Percentiles rank a stretch among this genome's conserved stretches.
Evolutionary conservation across 352 stramenopile genomes (phyloP).

Genomic region (Pythium aristosporum): DNA sequence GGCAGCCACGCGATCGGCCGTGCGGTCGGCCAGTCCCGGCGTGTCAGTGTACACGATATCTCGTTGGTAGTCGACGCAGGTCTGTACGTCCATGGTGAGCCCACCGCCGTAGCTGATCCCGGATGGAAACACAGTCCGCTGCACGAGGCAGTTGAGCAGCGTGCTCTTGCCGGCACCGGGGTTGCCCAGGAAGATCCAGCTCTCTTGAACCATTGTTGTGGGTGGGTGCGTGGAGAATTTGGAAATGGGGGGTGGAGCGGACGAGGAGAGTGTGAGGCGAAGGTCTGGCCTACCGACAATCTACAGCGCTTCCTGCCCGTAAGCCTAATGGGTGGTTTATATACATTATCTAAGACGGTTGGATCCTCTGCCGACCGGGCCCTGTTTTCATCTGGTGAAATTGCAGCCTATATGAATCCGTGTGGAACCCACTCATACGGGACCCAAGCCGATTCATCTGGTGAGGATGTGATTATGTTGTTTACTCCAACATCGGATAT

Average conservation of each 20-base stretch:
- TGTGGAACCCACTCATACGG: no score
- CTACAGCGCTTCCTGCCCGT: no score
- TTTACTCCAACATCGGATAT: no score
- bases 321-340: no score
- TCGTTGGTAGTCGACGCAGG: not conserved
- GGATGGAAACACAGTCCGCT: conserved; percentile 2
- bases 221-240: not conserved
- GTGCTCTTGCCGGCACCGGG: conserved; percentile 19
- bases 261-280: no score
- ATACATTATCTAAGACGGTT: no score
- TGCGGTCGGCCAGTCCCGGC: conserved; percentile 8
- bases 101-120: conserved; percentile 16
- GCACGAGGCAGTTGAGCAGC: conserved; percentile 20
- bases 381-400: no score
- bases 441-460: no score
- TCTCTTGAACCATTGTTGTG: not conserved
- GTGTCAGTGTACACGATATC: conserved; percentile 17
- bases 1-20: not conserved
- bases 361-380: no score
- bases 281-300: no score
- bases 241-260: no score
- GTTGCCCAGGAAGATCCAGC: conserved; percentile 15
- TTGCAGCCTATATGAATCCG: no score
- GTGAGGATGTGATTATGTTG: not conserved
- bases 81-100: conserved; percentile 3